These are phyloP conservation scores for Amanita molliuscula DNA, from an alignment of 768 basidiomycete genomes.

Conservation along the genomic window DNA sequence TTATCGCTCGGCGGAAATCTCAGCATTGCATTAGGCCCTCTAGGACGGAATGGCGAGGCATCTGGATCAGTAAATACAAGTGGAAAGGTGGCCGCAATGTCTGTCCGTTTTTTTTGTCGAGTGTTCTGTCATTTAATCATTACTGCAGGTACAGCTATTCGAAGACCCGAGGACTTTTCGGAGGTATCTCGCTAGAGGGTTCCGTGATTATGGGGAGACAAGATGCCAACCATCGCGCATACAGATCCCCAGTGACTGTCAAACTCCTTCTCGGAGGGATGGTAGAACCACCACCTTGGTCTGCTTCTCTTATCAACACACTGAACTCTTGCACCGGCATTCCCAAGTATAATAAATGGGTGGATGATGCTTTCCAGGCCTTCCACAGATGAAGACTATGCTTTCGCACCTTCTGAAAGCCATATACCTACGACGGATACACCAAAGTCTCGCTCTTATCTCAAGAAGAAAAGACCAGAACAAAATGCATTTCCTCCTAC, in stretches of 20 bases:
- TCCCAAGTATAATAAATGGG: slow-evolving; percentile 61
- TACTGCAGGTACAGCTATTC: slow-evolving; percentile 72
- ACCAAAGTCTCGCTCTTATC: slow-evolving; percentile 22
- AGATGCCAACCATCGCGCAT: slow-evolving; percentile 85
- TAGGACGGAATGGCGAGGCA: slow-evolving; percentile 95
- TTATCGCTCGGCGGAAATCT: slow-evolving; percentile 86
- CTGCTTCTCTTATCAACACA: slow-evolving; percentile 60
- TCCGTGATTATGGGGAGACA: slow-evolving; percentile 90
- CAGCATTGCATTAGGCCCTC: slow-evolving; percentile 81
- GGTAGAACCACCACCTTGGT: slow-evolving; percentile 72
- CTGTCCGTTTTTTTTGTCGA: slow-evolving; percentile 9
- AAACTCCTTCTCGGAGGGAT: slow-evolving; percentile 74
- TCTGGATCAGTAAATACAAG: slow-evolving; percentile 71
- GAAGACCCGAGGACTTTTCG: slow-evolving; percentile 89
- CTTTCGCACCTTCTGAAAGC: slow-evolving; percentile 46
- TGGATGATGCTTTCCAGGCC: slow-evolving; percentile 33
- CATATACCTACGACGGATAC: slow-evolving; percentile 18
- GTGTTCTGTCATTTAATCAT: slow-evolving; percentile 3
- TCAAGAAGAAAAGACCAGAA: slow-evolving; percentile 37
- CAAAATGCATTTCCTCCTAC: slow-evolving; percentile 47
- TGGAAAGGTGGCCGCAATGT: slow-evolving; percentile 91
- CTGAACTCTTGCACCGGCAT: slow-evolving; percentile 64
- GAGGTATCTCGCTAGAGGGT: slow-evolving; percentile 82
- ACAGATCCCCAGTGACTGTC: slow-evolving; percentile 60
- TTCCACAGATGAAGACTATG: slow-evolving; percentile 33